phyloP scores from a whole-genome alignment of 169 alveolate genomes.

The Plasmodium cynomolgi region DNA sequence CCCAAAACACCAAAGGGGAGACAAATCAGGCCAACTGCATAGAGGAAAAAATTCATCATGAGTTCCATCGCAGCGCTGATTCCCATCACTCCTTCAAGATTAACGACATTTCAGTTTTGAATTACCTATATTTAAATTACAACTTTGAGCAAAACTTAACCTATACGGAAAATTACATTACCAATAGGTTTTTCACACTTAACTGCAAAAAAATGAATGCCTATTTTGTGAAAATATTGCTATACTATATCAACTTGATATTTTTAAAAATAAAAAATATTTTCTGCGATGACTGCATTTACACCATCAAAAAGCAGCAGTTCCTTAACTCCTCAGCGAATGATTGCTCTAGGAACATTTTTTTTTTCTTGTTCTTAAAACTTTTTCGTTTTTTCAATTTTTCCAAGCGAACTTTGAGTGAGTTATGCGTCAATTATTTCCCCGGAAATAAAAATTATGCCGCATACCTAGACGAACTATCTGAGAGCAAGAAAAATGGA shows the following conservation, averaged over 20 bases:
- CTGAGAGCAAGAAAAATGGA: background rate
- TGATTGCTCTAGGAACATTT: constrained; percentile 68
- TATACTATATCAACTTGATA: constrained; percentile 42
- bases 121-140: constrained; percentile 62
- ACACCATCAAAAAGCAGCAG: constrained; percentile 71
- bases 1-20: background rate
- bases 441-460: constrained; percentile 58
- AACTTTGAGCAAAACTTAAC: constrained; percentile 51
- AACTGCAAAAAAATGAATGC: constrained; percentile 62
- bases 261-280: constrained; percentile 73
- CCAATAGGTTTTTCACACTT: constrained; percentile 34
- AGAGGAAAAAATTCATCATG: background rate
- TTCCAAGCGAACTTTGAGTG: constrained; percentile 21
- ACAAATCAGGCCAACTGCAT: background rate
- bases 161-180: constrained; percentile 44
- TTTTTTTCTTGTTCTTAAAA: constrained; percentile 34
- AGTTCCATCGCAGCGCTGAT: background rate
- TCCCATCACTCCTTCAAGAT: constrained; percentile 10
- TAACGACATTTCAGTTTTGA: constrained; percentile 51
- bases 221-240: constrained; percentile 68
- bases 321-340: constrained; percentile 65
- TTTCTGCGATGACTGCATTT: constrained; percentile 73
- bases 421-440: constrained; percentile 43
- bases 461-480: constrained; percentile 12
- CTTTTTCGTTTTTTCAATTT: constrained; percentile 45